These are phyloP conservation scores for Lichtheimia ramosa DNA, from an alignment of 371 early-diverging fungal species.

Conservation along the genomic window DNA sequence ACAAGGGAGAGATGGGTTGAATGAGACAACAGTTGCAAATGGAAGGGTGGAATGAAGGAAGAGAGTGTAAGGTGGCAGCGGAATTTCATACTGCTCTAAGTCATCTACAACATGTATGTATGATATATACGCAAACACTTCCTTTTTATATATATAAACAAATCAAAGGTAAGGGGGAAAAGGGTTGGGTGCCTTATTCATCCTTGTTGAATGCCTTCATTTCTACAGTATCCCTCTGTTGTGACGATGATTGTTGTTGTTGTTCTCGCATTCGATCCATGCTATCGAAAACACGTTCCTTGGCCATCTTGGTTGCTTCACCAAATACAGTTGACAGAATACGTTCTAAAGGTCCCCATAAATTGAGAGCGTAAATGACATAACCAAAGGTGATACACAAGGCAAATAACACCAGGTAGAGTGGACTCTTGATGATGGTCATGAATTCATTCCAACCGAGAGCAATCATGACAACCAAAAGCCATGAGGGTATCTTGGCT, in stretches of 20 bases:
- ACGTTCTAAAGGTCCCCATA: constrained; percentile 67
- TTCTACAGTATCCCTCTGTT: constrained; percentile 9
- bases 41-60: too few species aligned
- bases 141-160: too few species aligned
- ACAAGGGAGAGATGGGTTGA: too few species aligned
- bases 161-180: too few species aligned
- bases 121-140: too few species aligned
- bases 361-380: constrained; percentile 62
- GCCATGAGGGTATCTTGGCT: constrained; percentile 88
- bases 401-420: constrained; percentile 69
- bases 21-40: too few species aligned
- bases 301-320: constrained; percentile 45
- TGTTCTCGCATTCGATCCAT: constrained; percentile 22
- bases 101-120: too few species aligned
- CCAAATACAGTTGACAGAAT: constrained; percentile 40
- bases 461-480: constrained; percentile 70
- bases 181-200: constrained; percentile 1
- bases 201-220: constrained; percentile 11
- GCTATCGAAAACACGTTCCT: constrained; percentile 29
- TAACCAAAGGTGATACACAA: constrained; percentile 50
- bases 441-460: constrained; percentile 95
- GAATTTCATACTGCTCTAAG: too few species aligned
- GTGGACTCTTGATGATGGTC: constrained; percentile 77
- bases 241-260: constrained; percentile 3
- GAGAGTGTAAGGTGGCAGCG: too few species aligned